Evolutionary conservation across 1,284 basidiomycete genomes (phyloP).

Genomic region (Cerioporus squamosus): DNA sequence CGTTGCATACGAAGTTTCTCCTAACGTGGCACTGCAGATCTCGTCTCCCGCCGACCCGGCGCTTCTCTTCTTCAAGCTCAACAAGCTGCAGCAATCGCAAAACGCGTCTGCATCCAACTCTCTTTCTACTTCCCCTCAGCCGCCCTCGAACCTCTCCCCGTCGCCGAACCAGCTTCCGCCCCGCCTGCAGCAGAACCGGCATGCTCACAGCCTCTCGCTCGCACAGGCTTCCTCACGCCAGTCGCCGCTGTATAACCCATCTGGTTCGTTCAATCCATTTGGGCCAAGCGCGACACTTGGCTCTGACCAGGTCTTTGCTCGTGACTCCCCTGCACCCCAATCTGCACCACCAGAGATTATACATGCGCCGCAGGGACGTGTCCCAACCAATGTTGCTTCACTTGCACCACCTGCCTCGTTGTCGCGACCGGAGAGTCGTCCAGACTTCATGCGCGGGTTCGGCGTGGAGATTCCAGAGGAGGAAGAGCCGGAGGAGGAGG

Average conservation of each 20-base stretch:
- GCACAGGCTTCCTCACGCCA: slow-evolving; percentile 52
- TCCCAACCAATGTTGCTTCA: slow-evolving; percentile 50
- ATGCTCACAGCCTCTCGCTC: slow-evolving; percentile 75
- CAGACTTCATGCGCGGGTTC: slow-evolving; percentile 78
- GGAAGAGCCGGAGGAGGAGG: slow-evolving; percentile 36
- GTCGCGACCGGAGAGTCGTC: slow-evolving; percentile 55
- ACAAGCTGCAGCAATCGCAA: slow-evolving; percentile 79
- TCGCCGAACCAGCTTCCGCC: slow-evolving; percentile 54
- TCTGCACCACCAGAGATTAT: slow-evolving; percentile 36
- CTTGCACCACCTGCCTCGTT: slow-evolving; percentile 50
- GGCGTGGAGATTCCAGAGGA: slow-evolving; percentile 76
- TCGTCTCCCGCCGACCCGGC: slow-evolving; percentile 85
- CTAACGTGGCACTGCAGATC: slow-evolving; percentile 53
- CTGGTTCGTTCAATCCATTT: slow-evolving; percentile 61
- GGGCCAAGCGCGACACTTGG: slow-evolving; percentile 56
- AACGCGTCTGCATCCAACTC: slow-evolving; percentile 56
- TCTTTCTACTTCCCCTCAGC: slow-evolving; percentile 65
- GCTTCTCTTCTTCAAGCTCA: slow-evolving; percentile 77
- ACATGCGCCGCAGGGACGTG: slow-evolving; percentile 64
- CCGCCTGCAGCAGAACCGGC: slow-evolving; percentile 51
- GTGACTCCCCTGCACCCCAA: slow-evolving; percentile 23
- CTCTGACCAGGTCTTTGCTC: slow-evolving; percentile 48
- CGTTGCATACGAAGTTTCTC: slow-evolving; percentile 2
- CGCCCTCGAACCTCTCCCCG: slow-evolving; percentile 51
- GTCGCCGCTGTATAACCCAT: slow-evolving; percentile 43